These are phyloP conservation scores for Thelephora terrestris DNA, from an alignment of 1,284 basidiomycete genomes.

Conservation along the genomic window DNA sequence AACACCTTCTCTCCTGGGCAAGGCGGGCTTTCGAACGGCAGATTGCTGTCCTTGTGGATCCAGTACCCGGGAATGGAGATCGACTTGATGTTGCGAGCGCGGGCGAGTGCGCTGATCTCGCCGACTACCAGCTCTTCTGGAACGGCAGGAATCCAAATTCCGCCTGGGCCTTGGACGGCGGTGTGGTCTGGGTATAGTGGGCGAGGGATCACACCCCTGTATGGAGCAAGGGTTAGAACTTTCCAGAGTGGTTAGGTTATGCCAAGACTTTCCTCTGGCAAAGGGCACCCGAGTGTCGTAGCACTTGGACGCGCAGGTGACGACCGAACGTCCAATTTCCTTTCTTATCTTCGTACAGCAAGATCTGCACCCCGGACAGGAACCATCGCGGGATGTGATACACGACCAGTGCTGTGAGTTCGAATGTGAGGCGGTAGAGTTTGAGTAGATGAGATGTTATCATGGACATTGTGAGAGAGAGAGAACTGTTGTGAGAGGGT, in stretches of 20 bases:
- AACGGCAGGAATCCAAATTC: neutral
- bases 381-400: neutral
- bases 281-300: neutral
- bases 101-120: neutral
- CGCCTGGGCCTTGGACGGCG: no score
- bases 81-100: constrained; percentile 6
- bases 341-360: neutral
- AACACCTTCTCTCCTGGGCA: constrained; percentile 25
- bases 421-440: no score
- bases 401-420: no score
- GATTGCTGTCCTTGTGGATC: constrained; percentile 18
- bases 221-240: no score
- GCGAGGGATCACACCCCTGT: neutral
- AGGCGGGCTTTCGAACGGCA: constrained; percentile 14
- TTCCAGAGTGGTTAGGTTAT: neutral
- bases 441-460: no score
- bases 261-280: neutral
- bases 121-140: neutral
- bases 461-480: no score
- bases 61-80: constrained; percentile 28
- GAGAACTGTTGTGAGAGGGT: no score
- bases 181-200: no score
- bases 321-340: neutral
- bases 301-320: neutral
- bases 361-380: neutral